Evolutionary conservation across 257 asterid species (phyloP), one percentile per base, ranked within the genome.

Genomic region (Ophiorrhiza pumila): DNA sequence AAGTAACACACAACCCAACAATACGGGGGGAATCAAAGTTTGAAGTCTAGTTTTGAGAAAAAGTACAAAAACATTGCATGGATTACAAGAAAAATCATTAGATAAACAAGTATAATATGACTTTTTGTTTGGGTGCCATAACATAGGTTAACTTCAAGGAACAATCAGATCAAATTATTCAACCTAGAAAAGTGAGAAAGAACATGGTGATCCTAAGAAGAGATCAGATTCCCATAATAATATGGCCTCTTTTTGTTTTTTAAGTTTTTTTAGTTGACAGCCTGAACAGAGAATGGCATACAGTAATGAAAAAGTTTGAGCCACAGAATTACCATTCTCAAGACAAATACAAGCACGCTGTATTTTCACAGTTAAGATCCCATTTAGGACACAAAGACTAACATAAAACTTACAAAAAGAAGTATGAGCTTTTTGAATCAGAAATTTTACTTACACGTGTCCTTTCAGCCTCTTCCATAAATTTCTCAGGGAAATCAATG

Each of bases 401-500:
- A 5, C 3, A 62, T 6, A 14, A 56, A 58, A 42, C 49, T 50
- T 1, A 25, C 1, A 6, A 0, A 53, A 1, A 60, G 39, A 49
- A 62, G 17, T 34, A 47, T 22, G 47, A 62, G 63, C 6, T 6
- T 56, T 29, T 25, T 2, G 22, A 65, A 65, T 74, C 57, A 59
- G 60, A 45, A 25, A 12, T 35, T 57, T 2, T 50, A 79, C 92
- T 90, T 79, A 86, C 95, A 80, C 69, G 66, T 29, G 72, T 77
- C 78, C 76, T 83, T 71, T 77, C 85, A 73, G 83, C 82, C 76
- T 86, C 88, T 75, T 85, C 72, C 45, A 90, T 81, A 76, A 88
- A 85, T 71, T 82, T 79, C 76, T 79, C 56, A 0, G 95, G 89
- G 77, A 72, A 82, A 66, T 88, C 96, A 46, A 90, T 75, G 74